A percentile compares a stretch with the other conserved stretches of the same genome.
Evolutionary conservation across 2,329 filamentous ascomycete genomes (phyloP).

Genomic region (Leptographium procerum): DNA sequence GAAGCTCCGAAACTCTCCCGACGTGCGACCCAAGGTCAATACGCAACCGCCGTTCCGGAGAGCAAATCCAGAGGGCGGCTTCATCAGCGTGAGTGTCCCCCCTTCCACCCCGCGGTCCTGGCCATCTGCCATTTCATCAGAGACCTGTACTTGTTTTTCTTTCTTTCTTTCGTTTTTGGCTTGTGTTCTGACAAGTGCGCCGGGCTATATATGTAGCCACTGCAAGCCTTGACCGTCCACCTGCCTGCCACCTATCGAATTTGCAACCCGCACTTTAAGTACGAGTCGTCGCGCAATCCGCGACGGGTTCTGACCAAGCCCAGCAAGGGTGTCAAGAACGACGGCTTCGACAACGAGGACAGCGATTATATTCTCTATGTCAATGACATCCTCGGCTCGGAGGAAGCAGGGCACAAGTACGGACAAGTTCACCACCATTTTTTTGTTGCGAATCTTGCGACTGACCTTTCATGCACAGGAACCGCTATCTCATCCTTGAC

Average conservation of each 20-base stretch:
- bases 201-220: conserved; percentile 50
- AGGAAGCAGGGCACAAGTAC: conserved; percentile 95
- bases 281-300: conserved; percentile 94
- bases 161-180: not conserved
- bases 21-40: conserved; percentile 75
- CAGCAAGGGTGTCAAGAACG: conserved; percentile 96
- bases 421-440: conserved; percentile 17
- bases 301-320: conserved; percentile 93
- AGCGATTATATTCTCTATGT: conserved; percentile 99
- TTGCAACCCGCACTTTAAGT: conserved; percentile 96
- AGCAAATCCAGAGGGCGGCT: conserved; percentile 92
- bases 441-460: conserved; percentile 6
- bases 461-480: conserved; percentile 38
- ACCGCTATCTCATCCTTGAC: conserved; percentile 92
- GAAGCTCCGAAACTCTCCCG: conserved; percentile 59
- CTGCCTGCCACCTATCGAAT: conserved; percentile 94
- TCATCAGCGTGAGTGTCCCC: conserved; percentile 71
- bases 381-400: conserved; percentile 94
- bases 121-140: no score
- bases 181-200: not conserved
- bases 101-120: not conserved
- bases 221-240: conserved; percentile 90
- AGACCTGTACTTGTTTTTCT: conserved; percentile 2
- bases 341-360: conserved; percentile 97
- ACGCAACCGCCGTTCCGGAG: conserved; percentile 80